Percentiles rank a stretch among this genome's conserved stretches.
Conservation (phyloP, 2,329 filamentous ascomycete species). For the Plectosphaerella sp. region DNA sequence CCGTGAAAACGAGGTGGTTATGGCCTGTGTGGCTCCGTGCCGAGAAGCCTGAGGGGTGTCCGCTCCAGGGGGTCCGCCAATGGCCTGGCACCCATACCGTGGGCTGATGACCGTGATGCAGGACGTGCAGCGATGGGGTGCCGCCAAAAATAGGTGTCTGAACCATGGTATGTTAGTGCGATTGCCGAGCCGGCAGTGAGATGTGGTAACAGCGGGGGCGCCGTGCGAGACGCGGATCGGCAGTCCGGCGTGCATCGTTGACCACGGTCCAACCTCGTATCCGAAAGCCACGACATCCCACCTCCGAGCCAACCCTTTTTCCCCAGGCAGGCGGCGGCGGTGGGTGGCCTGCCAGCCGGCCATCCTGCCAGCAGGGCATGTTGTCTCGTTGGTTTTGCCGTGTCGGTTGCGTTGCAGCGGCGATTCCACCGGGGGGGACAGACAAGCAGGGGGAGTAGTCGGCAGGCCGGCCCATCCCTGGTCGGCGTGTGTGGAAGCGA, state of each 20-base stretch:
- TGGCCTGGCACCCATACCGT: background rate
- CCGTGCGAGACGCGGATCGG: background rate
- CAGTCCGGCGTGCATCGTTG: background rate
- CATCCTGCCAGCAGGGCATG: too few relatives aligned
- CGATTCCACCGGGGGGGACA: too few relatives aligned
- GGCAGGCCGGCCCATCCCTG: too few relatives aligned
- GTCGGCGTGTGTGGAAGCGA: too few relatives aligned
- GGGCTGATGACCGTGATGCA: background rate
- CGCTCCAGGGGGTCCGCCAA: background rate
- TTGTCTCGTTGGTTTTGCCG: too few relatives aligned
- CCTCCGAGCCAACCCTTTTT: background rate
- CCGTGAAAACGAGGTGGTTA: too few relatives aligned
- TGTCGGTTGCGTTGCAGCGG: too few relatives aligned
- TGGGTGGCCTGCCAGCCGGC: too few relatives aligned
- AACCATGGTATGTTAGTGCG: background rate
- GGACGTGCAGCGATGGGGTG: background rate
- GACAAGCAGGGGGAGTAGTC: too few relatives aligned
- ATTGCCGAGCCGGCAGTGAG: background rate
- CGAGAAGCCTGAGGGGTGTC: background rate
- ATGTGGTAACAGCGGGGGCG: background rate
- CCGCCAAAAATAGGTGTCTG: background rate
- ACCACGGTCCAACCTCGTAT: background rate
- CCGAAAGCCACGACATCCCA: conserved; percentile 1
- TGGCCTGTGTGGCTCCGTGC: too few relatives aligned
- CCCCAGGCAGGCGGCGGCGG: background rate